Evolutionary conservation across 768 basidiomycete genomes (phyloP).

Genomic region (Rhodotorula babjevae): DNA sequence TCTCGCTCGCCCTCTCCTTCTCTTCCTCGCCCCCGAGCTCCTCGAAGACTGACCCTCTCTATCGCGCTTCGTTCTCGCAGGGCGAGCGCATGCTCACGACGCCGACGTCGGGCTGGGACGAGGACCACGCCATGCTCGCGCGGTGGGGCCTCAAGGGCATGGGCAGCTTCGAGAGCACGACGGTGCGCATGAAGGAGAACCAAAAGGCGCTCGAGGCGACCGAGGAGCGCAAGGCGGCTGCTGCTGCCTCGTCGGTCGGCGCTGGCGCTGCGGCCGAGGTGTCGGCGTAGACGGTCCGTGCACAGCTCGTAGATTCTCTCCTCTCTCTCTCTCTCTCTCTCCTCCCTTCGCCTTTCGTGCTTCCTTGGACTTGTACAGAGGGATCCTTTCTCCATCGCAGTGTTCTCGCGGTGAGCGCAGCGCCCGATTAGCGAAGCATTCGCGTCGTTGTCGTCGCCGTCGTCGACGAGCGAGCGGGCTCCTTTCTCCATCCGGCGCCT

Average conservation of each 20-base stretch:
- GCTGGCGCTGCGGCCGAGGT: neutral
- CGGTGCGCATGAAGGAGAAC: slow-evolving; percentile 34
- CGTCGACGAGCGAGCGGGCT: too few relatives aligned
- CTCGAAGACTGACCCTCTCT: neutral
- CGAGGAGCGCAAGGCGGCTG: slow-evolving; percentile 19
- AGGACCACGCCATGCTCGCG: slow-evolving; percentile 91
- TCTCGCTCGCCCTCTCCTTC: neutral
- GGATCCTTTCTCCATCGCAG: neutral
- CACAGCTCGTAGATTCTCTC: neutral
- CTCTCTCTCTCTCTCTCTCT: too few relatives aligned
- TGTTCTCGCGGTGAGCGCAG: too few relatives aligned
- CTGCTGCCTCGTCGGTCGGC: neutral
- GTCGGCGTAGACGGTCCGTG: neutral
- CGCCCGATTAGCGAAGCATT: too few relatives aligned
- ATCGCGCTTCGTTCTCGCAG: neutral
- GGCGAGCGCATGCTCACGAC: slow-evolving; percentile 94
- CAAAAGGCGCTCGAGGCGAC: slow-evolving; percentile 22
- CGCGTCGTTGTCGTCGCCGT: too few relatives aligned
- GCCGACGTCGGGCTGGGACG: slow-evolving; percentile 77
- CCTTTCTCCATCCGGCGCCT: too few relatives aligned
- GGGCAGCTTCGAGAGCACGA: slow-evolving; percentile 63
- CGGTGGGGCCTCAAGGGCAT: slow-evolving; percentile 91
- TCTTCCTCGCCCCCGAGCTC: neutral
- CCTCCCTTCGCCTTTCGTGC: too few relatives aligned
- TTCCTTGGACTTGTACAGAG: neutral